phyloP scores from a whole-genome alignment of 306 rosid genomes.

The Fagus sylvatica region DNA sequence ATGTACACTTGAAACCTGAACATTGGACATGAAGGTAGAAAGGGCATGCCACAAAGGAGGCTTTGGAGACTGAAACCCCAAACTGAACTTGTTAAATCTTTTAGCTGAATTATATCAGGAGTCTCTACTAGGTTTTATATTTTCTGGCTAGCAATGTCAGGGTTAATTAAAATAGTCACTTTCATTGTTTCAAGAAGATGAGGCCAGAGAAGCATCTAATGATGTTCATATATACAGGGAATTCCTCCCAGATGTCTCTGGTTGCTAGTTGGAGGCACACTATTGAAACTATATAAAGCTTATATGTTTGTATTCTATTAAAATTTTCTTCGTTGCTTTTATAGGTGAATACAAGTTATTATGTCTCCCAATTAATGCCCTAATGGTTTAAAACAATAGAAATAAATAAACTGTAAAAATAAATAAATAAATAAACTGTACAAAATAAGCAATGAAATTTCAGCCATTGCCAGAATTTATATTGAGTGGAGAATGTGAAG shows the following conservation, averaged over 20 bases:
- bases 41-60: background rate
- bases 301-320: background rate
- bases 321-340: background rate
- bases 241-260: background rate
- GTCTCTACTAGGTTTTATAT: no score
- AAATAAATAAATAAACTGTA: background rate
- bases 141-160: background rate
- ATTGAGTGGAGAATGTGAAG: background rate
- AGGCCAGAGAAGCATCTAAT: background rate
- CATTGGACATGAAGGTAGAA: background rate
- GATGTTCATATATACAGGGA: background rate
- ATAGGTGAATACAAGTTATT: no score
- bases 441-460: background rate
- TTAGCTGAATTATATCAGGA: background rate
- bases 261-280: background rate
- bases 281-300: background rate
- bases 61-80: background rate
- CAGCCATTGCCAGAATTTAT: background rate
- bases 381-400: no score
- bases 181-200: background rate
- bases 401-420: no score
- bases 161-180: background rate
- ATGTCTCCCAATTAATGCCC: no score
- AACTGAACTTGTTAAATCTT: background rate
- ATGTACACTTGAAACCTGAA: background rate